Evolutionary conservation across 805 yeast species (phyloP), one percentile per base, ranked within the genome.

Genomic region (Candida nanaspora): DNA sequence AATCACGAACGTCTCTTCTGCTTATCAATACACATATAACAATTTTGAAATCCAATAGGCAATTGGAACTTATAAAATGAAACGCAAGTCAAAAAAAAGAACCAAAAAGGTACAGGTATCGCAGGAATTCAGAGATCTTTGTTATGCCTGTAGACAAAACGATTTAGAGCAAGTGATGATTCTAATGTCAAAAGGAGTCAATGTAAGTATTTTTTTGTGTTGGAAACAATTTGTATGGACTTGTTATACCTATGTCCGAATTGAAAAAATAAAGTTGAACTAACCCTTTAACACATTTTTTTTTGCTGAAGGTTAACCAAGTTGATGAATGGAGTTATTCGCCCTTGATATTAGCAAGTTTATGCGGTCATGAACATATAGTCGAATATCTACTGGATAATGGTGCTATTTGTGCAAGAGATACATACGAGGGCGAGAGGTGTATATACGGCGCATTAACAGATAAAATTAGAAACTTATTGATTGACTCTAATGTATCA

Each of bases 371-470:
- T 56, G 70, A 69, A 45, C 65, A 63, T 1, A 69, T 85, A 4
- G 93, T 85, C n/a, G 66, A 63, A 40, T 56, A 79, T 37, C 61
- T 85, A 19, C 62, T 85, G 9, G 68, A 73, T 35, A 61, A 77
- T 35, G 95, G 95, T 7, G 87, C 93, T 0, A 68, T 78, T 7
- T 83, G 91, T 56, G 89, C 82, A 56, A 69, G 86, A 51, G 91
- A 84, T 53, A 80, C 88, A n/a, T 78, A 78, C 52, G 85, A 83
- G 56, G 93, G 94, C 2, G 86, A 82, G 11, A 41, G 84, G 34
- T 83, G 91, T 48, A 68, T 84, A 2, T 83, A 85, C 52, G 93
- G 89, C 2, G 93, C 94, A 0, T 59, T 85, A 41, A 85, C 72
- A 15, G 87, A 82, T 52, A 56, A 65, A 4, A 85, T 85, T 22